Percentiles rank a stretch among this genome's conserved stretches.
These are phyloP conservation scores for Dinochytrium kinnereticum DNA, from an alignment of 371 early-diverging fungal genomes.

Conservation along the genomic window DNA sequence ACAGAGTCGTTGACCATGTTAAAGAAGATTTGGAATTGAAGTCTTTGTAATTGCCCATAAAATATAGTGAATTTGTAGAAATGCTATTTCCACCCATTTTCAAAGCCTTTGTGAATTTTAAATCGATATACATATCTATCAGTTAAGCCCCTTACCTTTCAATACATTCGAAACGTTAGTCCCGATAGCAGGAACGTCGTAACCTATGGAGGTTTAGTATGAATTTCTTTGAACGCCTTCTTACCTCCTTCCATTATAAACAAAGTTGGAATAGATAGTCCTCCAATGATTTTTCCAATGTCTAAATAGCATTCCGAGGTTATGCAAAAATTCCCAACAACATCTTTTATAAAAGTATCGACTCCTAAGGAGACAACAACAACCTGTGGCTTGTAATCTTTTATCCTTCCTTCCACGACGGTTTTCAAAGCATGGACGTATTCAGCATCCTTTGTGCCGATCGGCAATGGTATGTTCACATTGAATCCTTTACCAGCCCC, in stretches of 20 bases:
- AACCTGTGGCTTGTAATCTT: constrained; percentile 29
- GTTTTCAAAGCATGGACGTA: constrained; percentile 32
- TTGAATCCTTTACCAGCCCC: constrained; percentile 45
- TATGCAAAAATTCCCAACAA: constrained; percentile 67
- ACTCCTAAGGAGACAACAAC: constrained; percentile 47
- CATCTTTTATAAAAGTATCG: constrained; percentile 59
- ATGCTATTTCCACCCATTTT: no score
- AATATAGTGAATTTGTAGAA: no score
- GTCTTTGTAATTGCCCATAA: no score
- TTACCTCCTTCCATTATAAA: constrained; percentile 78
- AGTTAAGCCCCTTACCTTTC: constrained; percentile 60
- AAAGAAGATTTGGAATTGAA: no score
- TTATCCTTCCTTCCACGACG: constrained; percentile 24
- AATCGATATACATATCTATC: no score
- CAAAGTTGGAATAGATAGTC: constrained; percentile 56
- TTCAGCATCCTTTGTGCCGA: constrained; percentile 43
- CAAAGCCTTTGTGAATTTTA: no score
- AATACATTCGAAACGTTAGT: constrained; percentile 64
- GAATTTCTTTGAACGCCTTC: neutral
- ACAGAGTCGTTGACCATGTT: no score
- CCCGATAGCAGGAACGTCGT: constrained; percentile 64
- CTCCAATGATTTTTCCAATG: constrained; percentile 59
- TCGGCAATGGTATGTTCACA: constrained; percentile 42
- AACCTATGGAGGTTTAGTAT: constrained; percentile 25
- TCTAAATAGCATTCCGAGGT: constrained; percentile 58